phyloP scores from a whole-genome alignment of 306 rosid genomes.

The Acacia confusa region DNA sequence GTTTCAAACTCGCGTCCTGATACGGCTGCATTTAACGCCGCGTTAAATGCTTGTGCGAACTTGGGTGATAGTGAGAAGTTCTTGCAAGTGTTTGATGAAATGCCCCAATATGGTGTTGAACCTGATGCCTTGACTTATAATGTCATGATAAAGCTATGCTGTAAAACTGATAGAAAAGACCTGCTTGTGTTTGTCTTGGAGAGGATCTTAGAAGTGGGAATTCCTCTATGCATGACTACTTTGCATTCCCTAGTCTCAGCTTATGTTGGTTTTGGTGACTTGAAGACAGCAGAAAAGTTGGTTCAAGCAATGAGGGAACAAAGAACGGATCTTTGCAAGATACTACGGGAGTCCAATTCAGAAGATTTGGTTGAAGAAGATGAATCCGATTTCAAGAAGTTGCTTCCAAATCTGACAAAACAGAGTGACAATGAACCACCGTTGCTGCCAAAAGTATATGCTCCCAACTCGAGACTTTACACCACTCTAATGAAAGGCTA shows the following conservation, averaged over 20 bases:
- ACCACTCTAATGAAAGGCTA: constrained; percentile 95
- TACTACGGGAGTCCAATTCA: constrained; percentile 51
- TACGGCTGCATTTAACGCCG: constrained; percentile 83
- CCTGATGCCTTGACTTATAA: constrained; percentile 85
- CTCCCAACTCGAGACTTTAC: constrained; percentile 78
- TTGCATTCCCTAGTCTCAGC: constrained; percentile 80
- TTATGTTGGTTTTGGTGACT: constrained; percentile 77
- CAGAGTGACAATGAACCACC: constrained; percentile 47
- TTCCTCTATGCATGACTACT: constrained; percentile 66
- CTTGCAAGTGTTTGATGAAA: constrained; percentile 87
- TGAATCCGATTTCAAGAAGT: constrained; percentile 48
- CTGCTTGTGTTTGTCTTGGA: constrained; percentile 76
- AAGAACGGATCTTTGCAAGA: constrained; percentile 68
- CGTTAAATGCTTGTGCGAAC: constrained; percentile 84
- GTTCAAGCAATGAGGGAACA: constrained; percentile 93
- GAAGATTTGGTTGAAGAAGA: constrained; percentile 26
- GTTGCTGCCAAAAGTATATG: constrained; percentile 57
- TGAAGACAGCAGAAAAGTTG: constrained; percentile 73
- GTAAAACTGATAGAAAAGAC: constrained; percentile 61
- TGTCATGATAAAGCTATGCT: constrained; percentile 75
- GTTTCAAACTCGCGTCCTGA: constrained; percentile 74
- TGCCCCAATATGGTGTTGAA: constrained; percentile 51
- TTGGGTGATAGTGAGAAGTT: constrained; percentile 62
- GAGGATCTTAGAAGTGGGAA: constrained; percentile 63
- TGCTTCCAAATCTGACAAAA: constrained; percentile 69